These are phyloP conservation scores for Ettlia oleoabundans DNA, from an alignment of 139 green algal species.

Conservation along the genomic window DNA sequence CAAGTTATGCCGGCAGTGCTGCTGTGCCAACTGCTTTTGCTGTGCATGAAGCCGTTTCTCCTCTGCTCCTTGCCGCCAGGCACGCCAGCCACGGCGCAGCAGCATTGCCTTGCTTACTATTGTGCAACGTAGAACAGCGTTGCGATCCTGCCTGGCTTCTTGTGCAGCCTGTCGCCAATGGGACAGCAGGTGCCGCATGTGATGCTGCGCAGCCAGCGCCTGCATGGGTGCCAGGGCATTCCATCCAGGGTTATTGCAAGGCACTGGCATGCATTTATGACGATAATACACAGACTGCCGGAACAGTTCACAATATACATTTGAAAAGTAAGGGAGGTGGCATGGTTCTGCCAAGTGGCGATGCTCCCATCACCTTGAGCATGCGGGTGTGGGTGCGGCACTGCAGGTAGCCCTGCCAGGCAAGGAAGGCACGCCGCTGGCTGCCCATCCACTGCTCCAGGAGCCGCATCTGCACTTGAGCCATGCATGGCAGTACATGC, in stretches of 20 bases:
- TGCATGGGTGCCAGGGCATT: too few species aligned
- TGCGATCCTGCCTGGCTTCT: not conserved
- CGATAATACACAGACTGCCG: too few species aligned
- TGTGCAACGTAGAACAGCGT: not conserved
- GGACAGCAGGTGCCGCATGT: too few species aligned
- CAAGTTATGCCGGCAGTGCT: not conserved
- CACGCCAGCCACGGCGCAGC: constrained; percentile 12
- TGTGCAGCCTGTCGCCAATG: not conserved
- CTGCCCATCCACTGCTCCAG: constrained; percentile 18
- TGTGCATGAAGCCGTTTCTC: not conserved
- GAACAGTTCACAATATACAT: too few species aligned
- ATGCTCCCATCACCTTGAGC: not conserved
- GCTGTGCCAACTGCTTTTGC: not conserved
- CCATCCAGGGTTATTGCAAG: too few species aligned
- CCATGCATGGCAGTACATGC: not conserved
- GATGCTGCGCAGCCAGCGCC: too few species aligned
- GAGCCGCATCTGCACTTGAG: not conserved
- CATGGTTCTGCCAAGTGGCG: not conserved
- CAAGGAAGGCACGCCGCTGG: constrained; percentile 3
- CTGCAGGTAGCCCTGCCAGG: constrained; percentile 10
- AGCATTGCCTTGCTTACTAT: not conserved
- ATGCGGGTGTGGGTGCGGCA: not conserved
- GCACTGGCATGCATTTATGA: too few species aligned
- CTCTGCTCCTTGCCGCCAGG: not conserved
- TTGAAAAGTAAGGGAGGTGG: too few species aligned